Evolutionary conservation across 331 rosid genomes (phyloP).

Genomic region (Telfairia occidentalis): DNA sequence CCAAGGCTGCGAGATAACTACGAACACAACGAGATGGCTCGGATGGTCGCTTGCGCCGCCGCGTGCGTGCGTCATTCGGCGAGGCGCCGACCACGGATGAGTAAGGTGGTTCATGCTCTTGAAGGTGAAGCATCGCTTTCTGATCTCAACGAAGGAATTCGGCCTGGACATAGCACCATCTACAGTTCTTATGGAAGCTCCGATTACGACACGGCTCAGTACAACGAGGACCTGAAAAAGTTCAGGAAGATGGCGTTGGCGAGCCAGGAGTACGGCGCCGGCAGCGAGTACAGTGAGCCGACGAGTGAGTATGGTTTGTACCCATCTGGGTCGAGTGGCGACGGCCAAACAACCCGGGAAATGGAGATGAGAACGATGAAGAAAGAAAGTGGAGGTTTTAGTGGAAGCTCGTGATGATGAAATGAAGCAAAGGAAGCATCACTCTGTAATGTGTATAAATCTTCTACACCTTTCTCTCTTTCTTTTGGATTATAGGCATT

Average conservation of each 20-base stretch:
- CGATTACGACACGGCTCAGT: slow-evolving; percentile 23
- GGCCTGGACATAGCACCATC: slow-evolving; percentile 30
- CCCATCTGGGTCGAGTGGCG: slow-evolving; percentile 23
- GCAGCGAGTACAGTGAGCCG: slow-evolving; percentile 26
- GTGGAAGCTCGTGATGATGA: background rate
- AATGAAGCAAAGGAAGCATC: background rate
- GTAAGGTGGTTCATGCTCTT: slow-evolving; percentile 37
- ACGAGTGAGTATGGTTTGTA: slow-evolving; percentile 25
- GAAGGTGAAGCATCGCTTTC: slow-evolving; percentile 33
- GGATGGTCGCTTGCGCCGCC: slow-evolving; percentile 18
- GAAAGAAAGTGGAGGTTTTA: slow-evolving; percentile 47
- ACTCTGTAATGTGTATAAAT: slow-evolving; percentile 3
- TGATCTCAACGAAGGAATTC: slow-evolving; percentile 29
- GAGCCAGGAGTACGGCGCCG: slow-evolving; percentile 24
- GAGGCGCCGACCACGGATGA: slow-evolving; percentile 18
- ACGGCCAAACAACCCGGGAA: slow-evolving; percentile 50
- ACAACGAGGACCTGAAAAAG: slow-evolving; percentile 34
- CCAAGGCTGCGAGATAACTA: slow-evolving; percentile 5
- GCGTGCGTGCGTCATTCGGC: slow-evolving; percentile 17
- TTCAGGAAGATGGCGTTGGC: slow-evolving; percentile 31
- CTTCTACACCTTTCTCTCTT: background rate
- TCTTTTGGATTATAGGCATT: background rate
- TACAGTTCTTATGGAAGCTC: slow-evolving; percentile 27
- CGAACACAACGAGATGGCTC: slow-evolving; percentile 10
- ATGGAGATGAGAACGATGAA: slow-evolving; percentile 63